Base-by-base conservation (phyloP, 169 alveolate genomes). In the Perkinsus olseni region DNA sequence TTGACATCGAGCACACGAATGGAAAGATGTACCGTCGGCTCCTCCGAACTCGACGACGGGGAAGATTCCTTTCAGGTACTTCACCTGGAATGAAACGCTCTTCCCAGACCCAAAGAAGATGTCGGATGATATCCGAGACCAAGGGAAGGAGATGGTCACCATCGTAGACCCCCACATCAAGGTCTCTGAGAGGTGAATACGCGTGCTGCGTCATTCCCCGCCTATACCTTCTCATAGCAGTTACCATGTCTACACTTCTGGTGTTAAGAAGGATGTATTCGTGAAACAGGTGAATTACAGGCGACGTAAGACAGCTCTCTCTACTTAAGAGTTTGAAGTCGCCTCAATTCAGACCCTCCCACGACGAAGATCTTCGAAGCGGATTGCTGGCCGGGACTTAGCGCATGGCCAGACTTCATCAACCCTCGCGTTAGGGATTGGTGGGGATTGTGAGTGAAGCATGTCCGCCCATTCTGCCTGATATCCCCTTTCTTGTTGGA, bases 1-100 rank as follows among this genome's bases (percentile, higher is more conserved):
- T 97, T 20, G 99, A 97, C 95, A 98, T 98, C 74, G 99, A 98
- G 74, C 98, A 98, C 93, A 96, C 98, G 37, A 95, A 96, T 92
- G 95, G 96, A 34, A 97, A 97, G 94, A 40, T 40, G 50, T 40
- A 11, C 50, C 50, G 50, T 40, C 50, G 50, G 11, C 50, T 11
- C 50, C 11, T 3, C 3, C 50, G 50, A 40, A 40, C 50, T 40
- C 50, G 11, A 24, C 28, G 1, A n/a, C n/a, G n/a, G n/a, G n/a
- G n/a, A n/a, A n/a, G n/a, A n/a, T n/a, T n/a, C 11, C 3, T 40
- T 11, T 6, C 50, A 40, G 50, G 50, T 98, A 97, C 96, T 97
- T 97, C 94, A 95, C 98, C 38, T 97, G 98, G 98, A 97, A 97
- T 93, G 37, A 74, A 11, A 93, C 94, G 38, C 94, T 91, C 37